Base-by-base conservation (phyloP, 768 basidiomycete genomes). In the Chalciporus chontae region DNA sequence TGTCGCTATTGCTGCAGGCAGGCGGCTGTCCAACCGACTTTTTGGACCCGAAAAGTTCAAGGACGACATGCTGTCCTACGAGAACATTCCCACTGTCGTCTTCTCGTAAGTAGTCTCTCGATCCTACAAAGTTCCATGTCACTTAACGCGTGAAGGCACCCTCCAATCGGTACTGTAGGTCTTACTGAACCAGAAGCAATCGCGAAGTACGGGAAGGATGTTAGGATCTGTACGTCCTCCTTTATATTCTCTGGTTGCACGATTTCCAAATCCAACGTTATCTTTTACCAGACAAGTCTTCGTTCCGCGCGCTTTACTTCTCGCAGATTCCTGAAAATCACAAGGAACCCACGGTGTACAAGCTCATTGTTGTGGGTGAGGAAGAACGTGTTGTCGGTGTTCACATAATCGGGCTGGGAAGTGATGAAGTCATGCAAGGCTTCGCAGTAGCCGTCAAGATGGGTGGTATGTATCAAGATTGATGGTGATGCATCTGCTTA, bases 401-500 rank as follows among this genome's bases (percentile, higher is more conserved):
- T 40, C 96, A 98, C 70, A 82, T 97, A 56, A 83, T 98, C 50
- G 96, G 96, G 7, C 63, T 77, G 53, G 96, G 96, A 38, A 89
- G 87, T 61, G 96, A 99, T 65, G 96, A 99, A 71, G 81, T 88
- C 58, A 71, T 94, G 71, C 96, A 99, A 77, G 95, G 95, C 55
- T 97, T 96, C 69, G 90, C 74, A 2, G 92, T 98, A n/a, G 96
- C 96, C 11, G 76, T 99, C 59, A 98, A 97, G 76, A 95, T 98
- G 95, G 89, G 89, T 18, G 79, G 76, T 79, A 59, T 10, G 76
- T 69, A 9, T 29, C 8, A 7, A 45, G 37, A 34, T 19, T 2
- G 7, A 11, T 13, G 17, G 6, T 32, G 14, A 29, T 29, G 19
- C 29, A 14, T 43, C 18, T n/a, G 7, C 52, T 61, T 11, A 68